Evolutionary conservation across 2,329 filamentous ascomycete genomes (phyloP).

Genomic region (Zasmidium angulare): DNA sequence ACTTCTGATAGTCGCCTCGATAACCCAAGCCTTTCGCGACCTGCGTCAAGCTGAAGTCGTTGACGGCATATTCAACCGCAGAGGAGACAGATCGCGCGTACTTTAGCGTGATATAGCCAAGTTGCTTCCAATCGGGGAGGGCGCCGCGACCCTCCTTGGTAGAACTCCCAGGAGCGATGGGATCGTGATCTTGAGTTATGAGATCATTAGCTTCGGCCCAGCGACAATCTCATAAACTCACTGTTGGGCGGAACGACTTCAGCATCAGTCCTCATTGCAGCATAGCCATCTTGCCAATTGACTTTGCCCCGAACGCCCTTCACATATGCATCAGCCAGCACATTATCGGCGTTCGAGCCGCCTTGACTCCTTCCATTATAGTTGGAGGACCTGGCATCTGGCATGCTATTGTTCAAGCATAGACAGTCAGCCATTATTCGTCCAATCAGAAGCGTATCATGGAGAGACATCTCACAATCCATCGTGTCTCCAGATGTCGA

Average conservation of each 20-base stretch:
- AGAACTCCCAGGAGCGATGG: constrained; percentile 55
- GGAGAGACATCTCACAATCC: constrained; percentile 51
- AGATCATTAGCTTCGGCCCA: neutral
- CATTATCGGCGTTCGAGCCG: constrained; percentile 50
- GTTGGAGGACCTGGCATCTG: constrained; percentile 69
- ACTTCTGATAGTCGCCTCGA: constrained; percentile 54
- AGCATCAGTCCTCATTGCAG: constrained; percentile 69
- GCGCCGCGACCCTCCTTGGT: constrained; percentile 74
- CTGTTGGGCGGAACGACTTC: constrained; percentile 65
- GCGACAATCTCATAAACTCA: neutral
- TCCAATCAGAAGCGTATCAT: no score
- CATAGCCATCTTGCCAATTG: constrained; percentile 67
- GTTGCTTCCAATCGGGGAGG: constrained; percentile 66
- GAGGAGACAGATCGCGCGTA: constrained; percentile 67
- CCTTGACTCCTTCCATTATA: constrained; percentile 66
- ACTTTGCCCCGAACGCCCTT: constrained; percentile 60
- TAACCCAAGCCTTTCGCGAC: constrained; percentile 61
- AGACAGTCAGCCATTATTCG: no score
- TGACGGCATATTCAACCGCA: constrained; percentile 70
- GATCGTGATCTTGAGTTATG: constrained; percentile 46
- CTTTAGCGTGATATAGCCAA: constrained; percentile 67
- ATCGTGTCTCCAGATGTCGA: constrained; percentile 65
- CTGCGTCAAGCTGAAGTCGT: constrained; percentile 68
- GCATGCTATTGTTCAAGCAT: constrained; percentile 44
- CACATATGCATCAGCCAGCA: constrained; percentile 66